Evolutionary conservation across 306 rosid species (phyloP).

Genomic region (Ormosia semicastrata): DNA sequence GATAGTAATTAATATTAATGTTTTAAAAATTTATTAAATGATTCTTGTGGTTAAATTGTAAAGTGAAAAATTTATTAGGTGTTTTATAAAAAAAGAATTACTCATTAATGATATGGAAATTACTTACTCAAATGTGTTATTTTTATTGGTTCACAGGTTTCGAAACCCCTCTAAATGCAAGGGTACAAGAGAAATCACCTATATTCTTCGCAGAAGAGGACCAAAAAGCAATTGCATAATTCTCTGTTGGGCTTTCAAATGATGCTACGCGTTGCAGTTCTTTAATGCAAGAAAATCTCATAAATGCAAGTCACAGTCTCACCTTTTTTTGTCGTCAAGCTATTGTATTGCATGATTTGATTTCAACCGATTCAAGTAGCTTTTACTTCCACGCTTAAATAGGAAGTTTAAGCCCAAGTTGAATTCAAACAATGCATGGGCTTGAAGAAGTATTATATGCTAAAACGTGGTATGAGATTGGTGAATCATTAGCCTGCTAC

Average conservation of each 20-base stretch:
- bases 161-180: too few species aligned
- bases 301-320: conserved; percentile 29
- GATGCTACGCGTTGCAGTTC: conserved; percentile 2
- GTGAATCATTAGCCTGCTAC: too few species aligned
- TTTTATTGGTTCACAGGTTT: too few species aligned
- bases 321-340: conserved; percentile 9
- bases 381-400: not conserved
- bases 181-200: too few species aligned
- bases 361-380: not conserved
- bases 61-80: too few species aligned
- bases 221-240: conserved; percentile 26
- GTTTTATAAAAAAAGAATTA: too few species aligned
- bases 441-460: not conserved
- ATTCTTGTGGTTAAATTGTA: too few species aligned
- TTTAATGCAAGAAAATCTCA: conserved; percentile 42
- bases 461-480: too few species aligned
- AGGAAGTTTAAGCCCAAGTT: not conserved
- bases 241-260: conserved; percentile 12
- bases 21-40: too few species aligned
- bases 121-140: too few species aligned
- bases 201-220: conserved; percentile 23
- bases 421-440: not conserved
- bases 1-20: too few species aligned
- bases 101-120: too few species aligned
- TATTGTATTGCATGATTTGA: not conserved